These are phyloP conservation scores for Linnemannia schmuckeri DNA, from an alignment of 192 early-diverging fungal species.

Conservation along the genomic window DNA sequence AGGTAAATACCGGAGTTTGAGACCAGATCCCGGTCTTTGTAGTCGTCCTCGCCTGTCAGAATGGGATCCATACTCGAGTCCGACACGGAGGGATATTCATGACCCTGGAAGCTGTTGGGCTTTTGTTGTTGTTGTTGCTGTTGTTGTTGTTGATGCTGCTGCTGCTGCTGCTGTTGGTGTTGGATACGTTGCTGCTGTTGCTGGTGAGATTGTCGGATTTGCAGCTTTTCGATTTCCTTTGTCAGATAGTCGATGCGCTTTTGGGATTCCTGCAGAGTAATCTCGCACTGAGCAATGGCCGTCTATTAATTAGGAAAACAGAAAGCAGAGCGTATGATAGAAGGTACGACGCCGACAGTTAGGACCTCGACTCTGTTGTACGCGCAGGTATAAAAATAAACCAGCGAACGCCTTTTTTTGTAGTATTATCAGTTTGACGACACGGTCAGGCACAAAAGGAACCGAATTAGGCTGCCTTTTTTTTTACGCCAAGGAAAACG, in stretches of 20 bases:
- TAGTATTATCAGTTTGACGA: background rate
- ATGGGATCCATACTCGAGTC: constrained; percentile 53
- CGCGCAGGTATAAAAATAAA: background rate
- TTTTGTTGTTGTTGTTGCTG: constrained; percentile 17
- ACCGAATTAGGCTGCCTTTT: background rate
- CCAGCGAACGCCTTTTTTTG: background rate
- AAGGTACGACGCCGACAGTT: background rate
- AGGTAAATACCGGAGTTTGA: constrained; percentile 38
- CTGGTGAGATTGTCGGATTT: constrained; percentile 68
- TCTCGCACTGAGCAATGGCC: constrained; percentile 80
- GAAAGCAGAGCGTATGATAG: background rate
- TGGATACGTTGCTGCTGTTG: constrained; percentile 47
- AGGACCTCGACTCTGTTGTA: background rate
- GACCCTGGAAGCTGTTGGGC: constrained; percentile 22
- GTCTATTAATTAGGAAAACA: constrained; percentile 13
- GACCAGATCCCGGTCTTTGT: constrained; percentile 49
- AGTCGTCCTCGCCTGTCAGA: constrained; percentile 49
- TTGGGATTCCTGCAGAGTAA: constrained; percentile 73
- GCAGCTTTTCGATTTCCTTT: constrained; percentile 73
- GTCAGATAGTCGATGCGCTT: constrained; percentile 78
- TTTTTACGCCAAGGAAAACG: constrained; percentile 3
- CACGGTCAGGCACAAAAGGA: background rate
- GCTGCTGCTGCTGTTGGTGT: constrained; percentile 46
- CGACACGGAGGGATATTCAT: constrained; percentile 36
- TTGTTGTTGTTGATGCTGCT: constrained; percentile 35